A percentile compares a stretch with the other conserved stretches of the same genome.
Evolutionary conservation across 768 basidiomycete genomes (phyloP).

Genomic region (Termitomyces sp.): DNA sequence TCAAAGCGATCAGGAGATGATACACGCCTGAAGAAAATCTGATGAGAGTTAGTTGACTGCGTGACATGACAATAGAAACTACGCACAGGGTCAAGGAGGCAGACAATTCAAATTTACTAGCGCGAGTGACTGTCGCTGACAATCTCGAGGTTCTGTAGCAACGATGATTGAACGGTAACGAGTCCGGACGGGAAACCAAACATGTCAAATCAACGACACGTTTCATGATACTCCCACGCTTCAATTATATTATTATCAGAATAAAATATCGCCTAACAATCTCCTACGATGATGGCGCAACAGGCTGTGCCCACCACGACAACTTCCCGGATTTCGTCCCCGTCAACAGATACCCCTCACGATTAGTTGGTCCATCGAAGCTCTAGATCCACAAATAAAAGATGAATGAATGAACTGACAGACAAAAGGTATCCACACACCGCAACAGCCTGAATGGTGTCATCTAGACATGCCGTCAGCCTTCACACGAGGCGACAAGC

Average conservation of each 20-base stretch:
- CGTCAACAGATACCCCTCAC: slow-evolving; percentile 43
- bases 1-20: slow-evolving; percentile 19
- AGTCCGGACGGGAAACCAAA: slow-evolving; percentile 30
- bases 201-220: slow-evolving; percentile 25
- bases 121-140: slow-evolving; percentile 35
- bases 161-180: slow-evolving; percentile 33
- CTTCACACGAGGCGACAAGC: slow-evolving; percentile 9
- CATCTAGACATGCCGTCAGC: slow-evolving; percentile 24
- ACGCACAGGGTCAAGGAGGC: slow-evolving; percentile 14
- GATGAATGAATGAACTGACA: neutral
- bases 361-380: slow-evolving; percentile 37
- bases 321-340: slow-evolving; percentile 51
- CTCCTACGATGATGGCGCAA: slow-evolving; percentile 20
- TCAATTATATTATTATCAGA: slow-evolving; percentile 3
- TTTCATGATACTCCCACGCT: slow-evolving; percentile 16
- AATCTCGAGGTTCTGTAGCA: slow-evolving; percentile 36
- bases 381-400: slow-evolving; percentile 24
- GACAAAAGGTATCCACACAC: slow-evolving; percentile 22
- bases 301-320: slow-evolving; percentile 53
- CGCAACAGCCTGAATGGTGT: slow-evolving; percentile 35
- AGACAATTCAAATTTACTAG: slow-evolving; percentile 17
- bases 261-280: neutral
- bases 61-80: neutral
- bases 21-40: slow-evolving; percentile 20
- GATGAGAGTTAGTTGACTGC: slow-evolving; percentile 1